Conservation (phyloP, 768 basidiomycete genomes). For the Podaxis mareebaensis region DNA sequence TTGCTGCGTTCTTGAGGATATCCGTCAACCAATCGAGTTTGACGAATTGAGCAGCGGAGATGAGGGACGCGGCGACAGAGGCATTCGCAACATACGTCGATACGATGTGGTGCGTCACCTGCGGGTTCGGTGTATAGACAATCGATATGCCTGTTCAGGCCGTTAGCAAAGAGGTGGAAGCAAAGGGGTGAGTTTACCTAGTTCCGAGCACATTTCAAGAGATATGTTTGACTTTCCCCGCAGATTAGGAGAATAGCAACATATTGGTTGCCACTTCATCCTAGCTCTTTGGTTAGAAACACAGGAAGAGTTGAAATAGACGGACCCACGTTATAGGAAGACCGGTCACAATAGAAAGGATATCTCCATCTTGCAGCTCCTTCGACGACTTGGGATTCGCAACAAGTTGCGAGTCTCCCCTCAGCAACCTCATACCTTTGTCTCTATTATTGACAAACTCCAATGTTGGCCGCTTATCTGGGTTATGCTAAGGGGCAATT, state of each 20-base stretch:
- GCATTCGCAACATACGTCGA: conserved; percentile 50
- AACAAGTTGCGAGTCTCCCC: conserved; percentile 33
- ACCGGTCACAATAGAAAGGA: conserved; percentile 44
- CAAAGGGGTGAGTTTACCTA: conserved; percentile 41
- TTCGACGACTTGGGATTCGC: conserved; percentile 38
- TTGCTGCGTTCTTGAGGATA: conserved; percentile 43
- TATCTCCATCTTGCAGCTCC: conserved; percentile 58
- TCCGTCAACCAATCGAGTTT: conserved; percentile 70
- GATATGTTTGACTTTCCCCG: conserved; percentile 38
- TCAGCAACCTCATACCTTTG: conserved; percentile 43
- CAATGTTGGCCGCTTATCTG: conserved; percentile 47
- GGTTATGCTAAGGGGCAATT: conserved; percentile 43
- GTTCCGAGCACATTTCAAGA: conserved; percentile 43
- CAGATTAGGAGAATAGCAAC: conserved; percentile 44
- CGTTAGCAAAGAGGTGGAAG: not conserved
- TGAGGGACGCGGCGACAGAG: conserved; percentile 55
- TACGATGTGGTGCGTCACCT: conserved; percentile 67
- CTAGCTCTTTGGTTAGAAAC: conserved; percentile 27
- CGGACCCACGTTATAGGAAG: conserved; percentile 46
- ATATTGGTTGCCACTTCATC: conserved; percentile 51
- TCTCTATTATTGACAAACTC: conserved; percentile 48
- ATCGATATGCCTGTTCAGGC: conserved; percentile 53
- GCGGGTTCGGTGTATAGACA: conserved; percentile 40
- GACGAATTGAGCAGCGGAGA: conserved; percentile 59
- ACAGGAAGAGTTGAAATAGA: not conserved